Percentiles rank a stretch among this genome's conserved stretches.
Conservation (phyloP, 2,329 filamentous ascomycete genomes). For the Hansfordia pulvinata region DNA sequence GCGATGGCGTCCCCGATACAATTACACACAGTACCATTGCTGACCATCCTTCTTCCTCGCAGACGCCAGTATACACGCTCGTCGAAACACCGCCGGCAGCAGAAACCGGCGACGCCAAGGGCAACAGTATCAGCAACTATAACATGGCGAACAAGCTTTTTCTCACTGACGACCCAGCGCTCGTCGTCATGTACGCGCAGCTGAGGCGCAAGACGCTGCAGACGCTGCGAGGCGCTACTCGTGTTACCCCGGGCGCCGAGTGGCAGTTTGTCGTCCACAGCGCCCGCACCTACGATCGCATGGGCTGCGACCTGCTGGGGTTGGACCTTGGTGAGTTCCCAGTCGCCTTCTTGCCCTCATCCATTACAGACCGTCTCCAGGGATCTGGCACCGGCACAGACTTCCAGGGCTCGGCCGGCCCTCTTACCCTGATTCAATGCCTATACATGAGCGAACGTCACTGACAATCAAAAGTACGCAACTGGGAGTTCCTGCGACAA, state of each 20-base stretch:
- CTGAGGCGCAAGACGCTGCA: constrained; percentile 71
- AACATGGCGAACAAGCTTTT: constrained; percentile 66
- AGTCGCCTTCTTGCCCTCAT: constrained; percentile 5
- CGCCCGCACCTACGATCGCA: constrained; percentile 70
- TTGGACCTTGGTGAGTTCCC: constrained; percentile 59
- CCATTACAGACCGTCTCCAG: constrained; percentile 4
- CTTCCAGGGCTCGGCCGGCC: no score
- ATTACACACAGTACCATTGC: background rate
- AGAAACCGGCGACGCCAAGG: no score
- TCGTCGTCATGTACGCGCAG: constrained; percentile 78
- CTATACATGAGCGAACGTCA: background rate
- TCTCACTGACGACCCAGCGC: constrained; percentile 78
- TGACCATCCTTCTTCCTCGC: constrained; percentile 1
- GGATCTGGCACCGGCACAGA: no score
- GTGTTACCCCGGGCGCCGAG: constrained; percentile 65
- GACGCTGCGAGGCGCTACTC: constrained; percentile 72
- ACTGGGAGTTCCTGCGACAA: constrained; percentile 63
- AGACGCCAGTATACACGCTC: constrained; percentile 68
- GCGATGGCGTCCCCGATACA: background rate
- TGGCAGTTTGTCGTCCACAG: constrained; percentile 86
- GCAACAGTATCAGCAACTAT: no score
- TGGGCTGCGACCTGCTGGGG: constrained; percentile 86
- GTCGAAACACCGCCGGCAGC: constrained; percentile 55
- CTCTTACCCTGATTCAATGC: no score
- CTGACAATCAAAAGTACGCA: constrained; percentile 40